A percentile compares a stretch with the other conserved stretches of the same genome.
Conservation (phyloP, 2,329 filamentous ascomycete species). For the Epichloe elymi region DNA sequence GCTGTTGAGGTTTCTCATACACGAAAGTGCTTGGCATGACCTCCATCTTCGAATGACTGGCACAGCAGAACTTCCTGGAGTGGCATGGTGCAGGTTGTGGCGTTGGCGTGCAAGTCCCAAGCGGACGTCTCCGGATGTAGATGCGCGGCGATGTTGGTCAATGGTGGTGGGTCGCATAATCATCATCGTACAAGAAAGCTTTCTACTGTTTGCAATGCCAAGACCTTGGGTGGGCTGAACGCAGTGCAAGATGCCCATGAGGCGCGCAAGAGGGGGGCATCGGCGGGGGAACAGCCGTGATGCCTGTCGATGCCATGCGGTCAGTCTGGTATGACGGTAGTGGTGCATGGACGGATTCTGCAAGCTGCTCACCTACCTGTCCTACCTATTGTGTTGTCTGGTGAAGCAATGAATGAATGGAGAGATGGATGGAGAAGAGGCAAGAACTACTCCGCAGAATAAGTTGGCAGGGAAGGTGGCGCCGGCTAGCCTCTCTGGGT, state of each 20-base stretch:
- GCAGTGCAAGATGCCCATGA: too few species aligned
- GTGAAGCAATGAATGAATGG: too few species aligned
- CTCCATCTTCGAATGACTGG: not conserved
- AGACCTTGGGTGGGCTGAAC: not conserved
- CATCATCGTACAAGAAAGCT: not conserved
- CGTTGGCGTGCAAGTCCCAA: not conserved
- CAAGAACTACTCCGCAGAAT: not conserved
- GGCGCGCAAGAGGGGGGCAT: too few species aligned
- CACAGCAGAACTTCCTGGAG: not conserved
- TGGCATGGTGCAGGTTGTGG: not conserved
- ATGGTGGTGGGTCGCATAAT: not conserved
- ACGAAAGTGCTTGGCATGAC: constrained; percentile 1
- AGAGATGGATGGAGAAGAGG: not conserved
- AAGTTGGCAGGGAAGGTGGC: constrained; percentile 1
- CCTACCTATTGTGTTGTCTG: too few species aligned
- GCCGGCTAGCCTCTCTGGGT: not conserved
- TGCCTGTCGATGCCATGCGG: not conserved
- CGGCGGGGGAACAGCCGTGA: not conserved
- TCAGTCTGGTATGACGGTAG: too few species aligned
- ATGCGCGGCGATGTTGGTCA: not conserved
- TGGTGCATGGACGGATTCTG: too few species aligned
- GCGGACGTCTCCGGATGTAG: not conserved
- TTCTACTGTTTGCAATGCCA: not conserved
- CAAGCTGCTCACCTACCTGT: too few species aligned
- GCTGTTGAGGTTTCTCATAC: not conserved